Evolutionary conservation across 2,329 filamentous ascomycete genomes (phyloP).

Genomic region (Neofusicoccum laricinum): DNA sequence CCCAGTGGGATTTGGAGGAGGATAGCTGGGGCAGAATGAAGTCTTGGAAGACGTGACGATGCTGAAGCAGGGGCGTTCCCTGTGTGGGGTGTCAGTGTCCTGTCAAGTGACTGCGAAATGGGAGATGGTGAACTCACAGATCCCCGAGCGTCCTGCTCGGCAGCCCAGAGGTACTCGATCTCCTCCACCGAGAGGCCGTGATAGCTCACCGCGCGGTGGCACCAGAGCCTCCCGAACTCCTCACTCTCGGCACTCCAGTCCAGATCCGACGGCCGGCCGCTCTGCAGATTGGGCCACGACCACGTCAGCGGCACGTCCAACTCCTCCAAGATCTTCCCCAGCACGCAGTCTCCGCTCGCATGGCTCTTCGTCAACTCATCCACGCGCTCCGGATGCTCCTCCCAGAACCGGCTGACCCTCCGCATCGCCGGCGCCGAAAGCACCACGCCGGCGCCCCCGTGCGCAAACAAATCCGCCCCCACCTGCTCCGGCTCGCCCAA

Average conservation of each 20-base stretch:
- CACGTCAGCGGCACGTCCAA: slow-evolving; percentile 45
- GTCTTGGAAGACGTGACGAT: slow-evolving; percentile 36
- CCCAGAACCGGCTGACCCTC: slow-evolving; percentile 43
- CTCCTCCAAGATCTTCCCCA: slow-evolving; percentile 48
- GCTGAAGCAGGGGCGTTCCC: slow-evolving; percentile 32
- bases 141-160: slow-evolving; percentile 43
- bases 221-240: slow-evolving; percentile 41
- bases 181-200: slow-evolving; percentile 48
- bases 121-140: slow-evolving; percentile 17
- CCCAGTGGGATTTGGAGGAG: slow-evolving; percentile 26
- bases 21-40: slow-evolving; percentile 30
- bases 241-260: slow-evolving; percentile 9
- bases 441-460: slow-evolving; percentile 54
- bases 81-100: slow-evolving; percentile 14
- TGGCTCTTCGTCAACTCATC: slow-evolving; percentile 46
- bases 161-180: slow-evolving; percentile 43
- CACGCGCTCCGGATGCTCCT: slow-evolving; percentile 40
- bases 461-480: slow-evolving; percentile 49
- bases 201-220: slow-evolving; percentile 49
- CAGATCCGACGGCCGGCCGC: slow-evolving; percentile 42
- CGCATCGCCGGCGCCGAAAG: slow-evolving; percentile 51
- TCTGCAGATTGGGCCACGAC: slow-evolving; percentile 49
- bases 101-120: too few relatives aligned
- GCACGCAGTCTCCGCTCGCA: slow-evolving; percentile 51
- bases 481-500: slow-evolving; percentile 55